A percentile compares a stretch with the other conserved stretches of the same genome.
Evolutionary conservation across 2,329 filamentous ascomycete species (phyloP).

Genomic region (Ascosphaera apis): DNA sequence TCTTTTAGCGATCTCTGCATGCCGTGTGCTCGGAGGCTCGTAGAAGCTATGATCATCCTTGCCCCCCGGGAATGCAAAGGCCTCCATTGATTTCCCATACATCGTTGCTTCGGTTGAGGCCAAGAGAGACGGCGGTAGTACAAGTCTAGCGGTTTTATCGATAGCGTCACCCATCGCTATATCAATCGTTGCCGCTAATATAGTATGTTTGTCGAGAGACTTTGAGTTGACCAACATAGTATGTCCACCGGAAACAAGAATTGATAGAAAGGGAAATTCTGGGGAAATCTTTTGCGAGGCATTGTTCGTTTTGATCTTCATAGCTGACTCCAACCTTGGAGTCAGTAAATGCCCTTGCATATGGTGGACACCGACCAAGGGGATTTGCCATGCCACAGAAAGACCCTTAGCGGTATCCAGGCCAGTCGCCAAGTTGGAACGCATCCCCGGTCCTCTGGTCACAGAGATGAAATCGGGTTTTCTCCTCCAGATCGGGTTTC

Average conservation of each 20-base stretch:
- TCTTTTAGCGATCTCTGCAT: slow-evolving; percentile 32
- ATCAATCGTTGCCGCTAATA: slow-evolving; percentile 52
- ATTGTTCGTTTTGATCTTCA: slow-evolving; percentile 16
- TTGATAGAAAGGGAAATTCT: slow-evolving; percentile 60
- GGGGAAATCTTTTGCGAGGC: slow-evolving; percentile 18
- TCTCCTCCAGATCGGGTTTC: slow-evolving; percentile 8
- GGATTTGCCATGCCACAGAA: slow-evolving; percentile 58
- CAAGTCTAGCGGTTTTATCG: slow-evolving; percentile 61
- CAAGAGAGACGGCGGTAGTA: slow-evolving; percentile 42
- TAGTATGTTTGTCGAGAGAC: slow-evolving; percentile 42
- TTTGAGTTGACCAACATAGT: slow-evolving; percentile 61
- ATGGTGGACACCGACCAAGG: slow-evolving; percentile 72
- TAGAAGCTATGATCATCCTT: slow-evolving; percentile 25
- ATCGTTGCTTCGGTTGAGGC: slow-evolving; percentile 37
- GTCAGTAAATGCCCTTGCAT: slow-evolving; percentile 96
- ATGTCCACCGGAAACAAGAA: slow-evolving; percentile 83
- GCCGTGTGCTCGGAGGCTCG: slow-evolving; percentile 31
- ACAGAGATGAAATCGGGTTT: slow-evolving; percentile 69
- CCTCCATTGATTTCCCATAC: slow-evolving; percentile 60
- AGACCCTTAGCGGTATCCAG: slow-evolving; percentile 72
- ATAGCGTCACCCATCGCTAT: slow-evolving; percentile 76
- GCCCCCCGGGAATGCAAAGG: slow-evolving; percentile 45
- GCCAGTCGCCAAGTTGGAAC: slow-evolving; percentile 51
- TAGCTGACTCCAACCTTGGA: slow-evolving; percentile 47
- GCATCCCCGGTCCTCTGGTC: slow-evolving; percentile 80